Evolutionary conservation across 1,284 basidiomycete genomes (phyloP).

Genomic region (Tranzscheliella williamsii): DNA sequence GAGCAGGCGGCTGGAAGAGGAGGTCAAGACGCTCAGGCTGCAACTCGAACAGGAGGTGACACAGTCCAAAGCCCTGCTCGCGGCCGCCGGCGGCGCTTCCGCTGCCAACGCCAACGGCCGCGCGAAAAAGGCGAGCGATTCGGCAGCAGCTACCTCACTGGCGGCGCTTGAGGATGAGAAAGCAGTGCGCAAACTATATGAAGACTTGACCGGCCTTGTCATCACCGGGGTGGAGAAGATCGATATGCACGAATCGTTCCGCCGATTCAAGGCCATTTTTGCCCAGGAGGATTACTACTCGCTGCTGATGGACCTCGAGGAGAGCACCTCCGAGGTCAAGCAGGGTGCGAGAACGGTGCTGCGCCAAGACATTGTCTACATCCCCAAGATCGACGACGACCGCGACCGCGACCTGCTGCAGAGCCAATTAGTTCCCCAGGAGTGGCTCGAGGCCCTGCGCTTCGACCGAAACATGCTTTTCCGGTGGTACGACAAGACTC

Average conservation of each 20-base stretch:
- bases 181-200: conserved; percentile 56
- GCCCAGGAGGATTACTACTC: conserved; percentile 51
- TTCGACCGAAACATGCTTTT: conserved; percentile 31
- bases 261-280: conserved; percentile 49
- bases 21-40: conserved; percentile 25
- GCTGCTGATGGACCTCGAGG: conserved; percentile 52
- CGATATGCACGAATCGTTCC: conserved; percentile 6
- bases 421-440: conserved; percentile 15
- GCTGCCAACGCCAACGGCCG: not conserved
- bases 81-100: conserved; percentile 3
- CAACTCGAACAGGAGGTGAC: conserved; percentile 40
- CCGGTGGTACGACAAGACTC: conserved; percentile 38
- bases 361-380: conserved; percentile 53
- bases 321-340: conserved; percentile 9
- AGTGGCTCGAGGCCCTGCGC: conserved; percentile 28
- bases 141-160: conserved; percentile 7
- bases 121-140: not conserved
- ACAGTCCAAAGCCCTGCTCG: conserved; percentile 22
- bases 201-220: conserved; percentile 57
- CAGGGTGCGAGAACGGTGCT: not conserved
- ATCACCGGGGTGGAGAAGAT: conserved; percentile 42
- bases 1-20: conserved; percentile 28
- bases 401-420: conserved; percentile 27
- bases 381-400: conserved; percentile 52
- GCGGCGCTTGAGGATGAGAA: conserved; percentile 40